These are phyloP conservation scores for Penicillium sp. DNA, from an alignment of 2,329 filamentous ascomycete genomes.

Conservation along the genomic window DNA sequence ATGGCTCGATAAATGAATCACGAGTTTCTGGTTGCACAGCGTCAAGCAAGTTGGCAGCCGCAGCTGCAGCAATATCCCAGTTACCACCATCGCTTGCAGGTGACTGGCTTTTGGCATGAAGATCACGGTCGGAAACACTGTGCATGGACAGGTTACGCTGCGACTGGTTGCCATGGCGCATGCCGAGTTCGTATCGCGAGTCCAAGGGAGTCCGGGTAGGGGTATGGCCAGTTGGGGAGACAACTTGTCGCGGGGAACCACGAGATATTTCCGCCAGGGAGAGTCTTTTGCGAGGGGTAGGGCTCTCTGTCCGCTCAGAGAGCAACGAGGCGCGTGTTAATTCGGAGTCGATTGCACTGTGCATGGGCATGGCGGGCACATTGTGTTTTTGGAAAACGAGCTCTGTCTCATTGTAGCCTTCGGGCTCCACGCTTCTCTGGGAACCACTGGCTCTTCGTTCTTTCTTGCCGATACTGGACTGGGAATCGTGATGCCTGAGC, in stretches of 20 bases:
- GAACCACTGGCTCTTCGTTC: constrained; percentile 41
- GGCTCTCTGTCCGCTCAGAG: constrained; percentile 74
- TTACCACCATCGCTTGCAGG: constrained; percentile 35
- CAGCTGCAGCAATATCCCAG: constrained; percentile 41
- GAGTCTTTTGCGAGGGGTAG: constrained; percentile 65
- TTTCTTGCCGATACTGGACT: constrained; percentile 52
- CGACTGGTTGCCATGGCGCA: constrained; percentile 62
- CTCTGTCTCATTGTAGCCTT: constrained; percentile 57
- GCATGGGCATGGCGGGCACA: constrained; percentile 81
- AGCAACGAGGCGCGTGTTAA: constrained; percentile 84
- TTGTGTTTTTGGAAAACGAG: constrained; percentile 55
- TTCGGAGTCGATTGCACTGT: constrained; percentile 83
- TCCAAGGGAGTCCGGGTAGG: constrained; percentile 53
- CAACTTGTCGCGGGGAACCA: constrained; percentile 52
- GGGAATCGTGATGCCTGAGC: constrained; percentile 64
- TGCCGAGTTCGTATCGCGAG: constrained; percentile 59
- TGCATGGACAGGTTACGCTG: constrained; percentile 51
- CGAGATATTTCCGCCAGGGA: constrained; percentile 64
- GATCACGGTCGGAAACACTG: constrained; percentile 47
- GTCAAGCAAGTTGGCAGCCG: constrained; percentile 38
- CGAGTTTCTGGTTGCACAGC: constrained; percentile 49
- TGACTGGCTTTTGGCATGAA: constrained; percentile 39
- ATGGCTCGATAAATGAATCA: constrained; percentile 48
- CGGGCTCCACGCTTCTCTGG: constrained; percentile 25
- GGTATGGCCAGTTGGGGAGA: constrained; percentile 62